phyloP scores from a whole-genome alignment of 306 rosid genomes.

The Prosopis cineraria region DNA sequence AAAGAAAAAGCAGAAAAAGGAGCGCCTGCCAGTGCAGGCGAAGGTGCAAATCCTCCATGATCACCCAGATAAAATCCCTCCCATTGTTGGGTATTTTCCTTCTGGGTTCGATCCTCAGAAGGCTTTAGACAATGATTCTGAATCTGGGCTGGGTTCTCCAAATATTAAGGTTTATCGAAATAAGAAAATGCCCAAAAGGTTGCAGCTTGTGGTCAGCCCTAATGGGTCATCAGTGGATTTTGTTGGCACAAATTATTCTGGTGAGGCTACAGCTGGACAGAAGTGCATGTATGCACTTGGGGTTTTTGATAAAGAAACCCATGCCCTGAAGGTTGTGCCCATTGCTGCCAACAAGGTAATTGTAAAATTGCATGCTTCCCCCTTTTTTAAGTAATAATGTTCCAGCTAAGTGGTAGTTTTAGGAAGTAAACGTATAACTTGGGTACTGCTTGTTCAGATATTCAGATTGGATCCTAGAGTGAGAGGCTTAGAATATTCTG shows the following conservation, averaged over 20 bases:
- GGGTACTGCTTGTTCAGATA: slow-evolving; percentile 48
- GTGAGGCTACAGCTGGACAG: slow-evolving; percentile 73
- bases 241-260: slow-evolving; percentile 74
- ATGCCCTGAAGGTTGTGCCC: slow-evolving; percentile 62
- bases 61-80: slow-evolving; percentile 52
- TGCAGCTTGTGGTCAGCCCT: slow-evolving; percentile 77
- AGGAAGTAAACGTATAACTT: slow-evolving; percentile 2
- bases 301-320: slow-evolving; percentile 71
- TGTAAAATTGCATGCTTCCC: not conserved
- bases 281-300: slow-evolving; percentile 67
- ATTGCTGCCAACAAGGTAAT: slow-evolving; percentile 73
- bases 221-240: slow-evolving; percentile 61
- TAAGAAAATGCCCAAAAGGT: slow-evolving; percentile 53
- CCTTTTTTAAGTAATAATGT: not conserved
- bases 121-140: not conserved
- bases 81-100: slow-evolving; percentile 78
- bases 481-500: slow-evolving; percentile 43
- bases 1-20: slow-evolving; percentile 42
- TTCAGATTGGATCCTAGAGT: slow-evolving; percentile 84
- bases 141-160: slow-evolving; percentile 20
- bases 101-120: slow-evolving; percentile 68
- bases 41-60: slow-evolving; percentile 51
- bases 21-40: slow-evolving; percentile 36
- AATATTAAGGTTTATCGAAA: slow-evolving; percentile 49
- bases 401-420: slow-evolving; percentile 7